Percentiles rank a stretch among this genome's conserved stretches.
Conservation (phyloP, 345 rosid species). For the Trapa incisa region DNA sequence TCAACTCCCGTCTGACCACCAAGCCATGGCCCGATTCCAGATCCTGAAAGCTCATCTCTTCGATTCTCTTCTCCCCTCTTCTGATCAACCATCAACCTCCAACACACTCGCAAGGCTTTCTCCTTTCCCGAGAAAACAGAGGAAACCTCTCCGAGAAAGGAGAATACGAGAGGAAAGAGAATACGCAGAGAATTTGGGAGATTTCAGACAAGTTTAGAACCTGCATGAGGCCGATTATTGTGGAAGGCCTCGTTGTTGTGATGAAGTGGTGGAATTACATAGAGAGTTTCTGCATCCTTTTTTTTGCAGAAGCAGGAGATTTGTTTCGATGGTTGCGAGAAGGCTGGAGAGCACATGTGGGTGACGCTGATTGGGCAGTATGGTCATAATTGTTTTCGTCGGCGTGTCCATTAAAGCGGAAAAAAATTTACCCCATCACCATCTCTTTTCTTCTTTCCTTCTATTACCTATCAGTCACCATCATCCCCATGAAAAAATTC, state of each 20-base stretch:
- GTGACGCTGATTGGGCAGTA: background rate
- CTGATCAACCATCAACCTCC: background rate
- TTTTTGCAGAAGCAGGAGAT: constrained; percentile 6
- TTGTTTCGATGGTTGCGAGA: constrained; percentile 1
- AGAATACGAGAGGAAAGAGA: background rate
- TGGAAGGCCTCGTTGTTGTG: background rate
- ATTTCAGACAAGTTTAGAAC: background rate
- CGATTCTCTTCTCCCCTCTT: background rate
- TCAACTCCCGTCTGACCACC: constrained; percentile 32
- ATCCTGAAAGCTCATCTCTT: constrained; percentile 87
- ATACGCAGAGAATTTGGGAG: background rate
- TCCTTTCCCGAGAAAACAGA: constrained; percentile 3
- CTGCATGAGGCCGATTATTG: background rate
- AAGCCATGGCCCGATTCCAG: constrained; percentile 60
- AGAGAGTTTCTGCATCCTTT: background rate
- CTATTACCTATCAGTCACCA: too few species aligned
- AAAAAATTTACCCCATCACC: background rate
- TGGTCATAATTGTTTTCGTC: background rate
- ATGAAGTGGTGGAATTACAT: background rate
- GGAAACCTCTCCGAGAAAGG: constrained; percentile 3
- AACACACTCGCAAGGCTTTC: background rate
- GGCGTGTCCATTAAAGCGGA: constrained; percentile 9
- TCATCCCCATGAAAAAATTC: too few species aligned
- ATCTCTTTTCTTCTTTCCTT: too few species aligned
- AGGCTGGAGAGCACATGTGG: constrained; percentile 5